Conservation (phyloP, 352 stramenopile genomes). For the Phytophthora brassicae region DNA sequence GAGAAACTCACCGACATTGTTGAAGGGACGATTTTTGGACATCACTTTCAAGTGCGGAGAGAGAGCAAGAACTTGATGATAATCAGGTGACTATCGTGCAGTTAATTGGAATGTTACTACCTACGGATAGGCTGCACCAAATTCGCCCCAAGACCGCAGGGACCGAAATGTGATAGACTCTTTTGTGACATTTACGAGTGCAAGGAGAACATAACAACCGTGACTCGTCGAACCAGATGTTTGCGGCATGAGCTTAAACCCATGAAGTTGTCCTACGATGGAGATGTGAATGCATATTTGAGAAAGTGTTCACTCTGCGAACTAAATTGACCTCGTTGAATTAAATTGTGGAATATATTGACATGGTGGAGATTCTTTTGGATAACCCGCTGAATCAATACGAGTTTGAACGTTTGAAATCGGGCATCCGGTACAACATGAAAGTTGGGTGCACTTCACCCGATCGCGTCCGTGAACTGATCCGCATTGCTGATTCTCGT, state of each 20-base stretch:
- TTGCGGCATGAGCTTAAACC: constrained; percentile 5
- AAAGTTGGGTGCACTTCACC: not conserved
- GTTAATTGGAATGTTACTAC: constrained; percentile 3
- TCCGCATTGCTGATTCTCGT: constrained; percentile 7
- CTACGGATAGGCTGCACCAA: constrained; percentile 1
- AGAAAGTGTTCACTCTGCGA: constrained; percentile 19
- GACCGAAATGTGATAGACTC: not conserved
- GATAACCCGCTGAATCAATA: not conserved
- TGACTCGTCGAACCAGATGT: not conserved
- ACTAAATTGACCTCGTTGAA: constrained; percentile 13
- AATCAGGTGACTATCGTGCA: not conserved
- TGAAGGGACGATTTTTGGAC: not conserved
- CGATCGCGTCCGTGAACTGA: constrained; percentile 6
- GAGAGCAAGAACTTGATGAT: not conserved
- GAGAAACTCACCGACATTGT: not conserved
- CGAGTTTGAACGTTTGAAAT: constrained; percentile 9
- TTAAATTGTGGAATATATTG: constrained; percentile 1
- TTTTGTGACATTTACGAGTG: constrained; percentile 8
- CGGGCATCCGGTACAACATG: constrained; percentile 4
- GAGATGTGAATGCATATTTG: constrained; percentile 10
- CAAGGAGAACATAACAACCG: constrained; percentile 4
- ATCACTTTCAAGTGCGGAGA: not conserved
- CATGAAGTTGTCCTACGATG: constrained; percentile 1
- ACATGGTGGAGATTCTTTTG: constrained; percentile 6
- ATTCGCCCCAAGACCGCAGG: constrained; percentile 11